Evolutionary conservation across 768 basidiomycete species (phyloP).

Genomic region (Lactarius indigo): DNA sequence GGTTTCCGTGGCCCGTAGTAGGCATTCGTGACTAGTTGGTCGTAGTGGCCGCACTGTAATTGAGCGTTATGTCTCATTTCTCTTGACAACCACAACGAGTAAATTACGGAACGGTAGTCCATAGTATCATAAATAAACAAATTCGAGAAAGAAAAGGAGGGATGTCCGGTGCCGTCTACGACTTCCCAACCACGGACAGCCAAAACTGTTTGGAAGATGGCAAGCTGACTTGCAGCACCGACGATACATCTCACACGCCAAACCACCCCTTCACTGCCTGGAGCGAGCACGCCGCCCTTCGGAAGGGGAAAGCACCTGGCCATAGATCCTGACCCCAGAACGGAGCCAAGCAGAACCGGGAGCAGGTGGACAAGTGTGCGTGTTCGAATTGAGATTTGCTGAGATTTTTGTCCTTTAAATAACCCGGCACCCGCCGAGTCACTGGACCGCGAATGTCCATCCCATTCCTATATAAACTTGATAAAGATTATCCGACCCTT

Average conservation of each 20-base stretch:
- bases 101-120: not conserved
- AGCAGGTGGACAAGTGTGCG: slow-evolving; percentile 44
- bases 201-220: slow-evolving; percentile 5
- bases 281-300: slow-evolving; percentile 27
- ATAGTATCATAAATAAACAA: not conserved
- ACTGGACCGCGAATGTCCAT: too few relatives aligned
- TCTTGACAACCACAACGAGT: not conserved
- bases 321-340: slow-evolving; percentile 27
- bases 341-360: slow-evolving; percentile 28
- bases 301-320: slow-evolving; percentile 31
- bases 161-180: slow-evolving; percentile 32
- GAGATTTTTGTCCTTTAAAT: not conserved
- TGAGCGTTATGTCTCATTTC: slow-evolving; percentile 1
- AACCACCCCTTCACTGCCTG: slow-evolving; percentile 34
- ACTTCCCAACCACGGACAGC: slow-evolving; percentile 26
- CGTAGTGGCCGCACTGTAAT: slow-evolving; percentile 12
- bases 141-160: not conserved
- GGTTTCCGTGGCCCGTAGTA: not conserved
- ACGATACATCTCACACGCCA: slow-evolving; percentile 30
- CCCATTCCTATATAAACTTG: too few relatives aligned
- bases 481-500: not conserved
- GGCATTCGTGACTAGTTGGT: not conserved
- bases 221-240: slow-evolving; percentile 30
- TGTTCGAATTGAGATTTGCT: slow-evolving; percentile 36
- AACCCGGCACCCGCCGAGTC: slow-evolving; percentile 2